These are phyloP conservation scores for Chlorociboria aeruginascens DNA, from an alignment of 495 filamentous ascomycete species.

Conservation along the genomic window DNA sequence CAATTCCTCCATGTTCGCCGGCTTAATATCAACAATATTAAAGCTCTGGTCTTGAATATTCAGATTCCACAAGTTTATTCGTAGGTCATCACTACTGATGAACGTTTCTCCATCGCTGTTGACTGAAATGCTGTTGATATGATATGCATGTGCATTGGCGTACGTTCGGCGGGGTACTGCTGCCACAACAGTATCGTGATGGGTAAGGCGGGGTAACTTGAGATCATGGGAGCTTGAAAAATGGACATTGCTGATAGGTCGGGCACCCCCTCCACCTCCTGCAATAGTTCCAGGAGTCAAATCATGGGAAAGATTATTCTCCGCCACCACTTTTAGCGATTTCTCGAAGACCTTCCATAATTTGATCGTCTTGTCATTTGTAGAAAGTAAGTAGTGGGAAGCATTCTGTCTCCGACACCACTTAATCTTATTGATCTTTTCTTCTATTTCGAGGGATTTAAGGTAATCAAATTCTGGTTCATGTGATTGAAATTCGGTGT, in stretches of 20 bases:
- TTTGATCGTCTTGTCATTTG: slow-evolving; percentile 99
- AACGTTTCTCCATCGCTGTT: slow-evolving; percentile 99
- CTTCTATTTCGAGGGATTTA: slow-evolving; percentile 98
- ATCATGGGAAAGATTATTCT: slow-evolving; percentile 96
- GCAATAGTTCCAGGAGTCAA: slow-evolving; percentile 67
- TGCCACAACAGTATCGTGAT: slow-evolving; percentile 96
- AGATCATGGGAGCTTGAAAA: slow-evolving; percentile 75
- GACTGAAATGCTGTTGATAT: slow-evolving; percentile 99
- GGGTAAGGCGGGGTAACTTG: slow-evolving; percentile 88
- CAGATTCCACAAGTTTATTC: slow-evolving; percentile 97
- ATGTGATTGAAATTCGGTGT: slow-evolving; percentile 98
- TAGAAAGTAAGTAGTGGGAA: slow-evolving; percentile 95
- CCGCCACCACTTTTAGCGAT: slow-evolving; percentile 94
- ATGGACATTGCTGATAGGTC: slow-evolving; percentile 51
- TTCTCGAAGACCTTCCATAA: slow-evolving; percentile 99
- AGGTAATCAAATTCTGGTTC: slow-evolving; percentile 99
- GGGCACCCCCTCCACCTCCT: slow-evolving; percentile 61
- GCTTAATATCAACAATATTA: slow-evolving; percentile 99
- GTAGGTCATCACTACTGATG: slow-evolving; percentile 94
- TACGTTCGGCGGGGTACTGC: slow-evolving; percentile 93
- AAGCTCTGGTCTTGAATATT: slow-evolving; percentile 99
- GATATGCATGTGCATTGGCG: slow-evolving; percentile 96
- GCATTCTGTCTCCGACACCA: slow-evolving; percentile 98
- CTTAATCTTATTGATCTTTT: slow-evolving; percentile 99
- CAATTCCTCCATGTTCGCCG: slow-evolving; percentile 98